These are phyloP conservation scores for Pterocarpus santalinus DNA, from an alignment of 306 rosid species.

Conservation along the genomic window DNA sequence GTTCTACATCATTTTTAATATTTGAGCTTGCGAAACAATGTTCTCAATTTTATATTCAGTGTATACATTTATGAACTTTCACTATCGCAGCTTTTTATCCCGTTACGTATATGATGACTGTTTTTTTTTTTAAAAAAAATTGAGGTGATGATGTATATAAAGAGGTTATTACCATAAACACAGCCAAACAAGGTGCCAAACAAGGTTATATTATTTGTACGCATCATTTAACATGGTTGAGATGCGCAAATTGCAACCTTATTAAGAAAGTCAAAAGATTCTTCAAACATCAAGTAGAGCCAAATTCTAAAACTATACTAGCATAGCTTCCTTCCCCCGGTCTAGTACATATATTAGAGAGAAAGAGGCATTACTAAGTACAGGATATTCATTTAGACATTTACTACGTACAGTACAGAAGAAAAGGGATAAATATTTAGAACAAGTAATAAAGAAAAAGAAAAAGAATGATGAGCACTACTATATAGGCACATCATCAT, in stretches of 20 bases:
- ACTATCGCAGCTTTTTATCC: background rate
- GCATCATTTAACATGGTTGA: background rate
- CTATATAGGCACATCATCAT: background rate
- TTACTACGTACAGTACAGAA: background rate
- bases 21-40: background rate
- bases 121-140: no score
- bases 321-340: background rate
- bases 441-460: background rate
- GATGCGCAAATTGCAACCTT: background rate
- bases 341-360: background rate
- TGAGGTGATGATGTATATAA: no score
- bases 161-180: no score
- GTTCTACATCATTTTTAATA: slow-evolving; percentile 13
- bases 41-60: background rate
- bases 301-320: background rate
- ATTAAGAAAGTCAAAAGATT: background rate
- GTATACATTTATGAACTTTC: background rate
- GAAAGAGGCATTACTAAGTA: background rate
- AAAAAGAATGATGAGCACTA: slow-evolving; percentile 7
- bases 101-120: background rate
- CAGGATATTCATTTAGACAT: background rate
- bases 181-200: no score
- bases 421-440: background rate
- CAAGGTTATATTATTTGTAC: no score
- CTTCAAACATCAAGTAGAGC: background rate